Conservation (phyloP, 495 filamentous ascomycete species). For the Penicillium steckii region DNA sequence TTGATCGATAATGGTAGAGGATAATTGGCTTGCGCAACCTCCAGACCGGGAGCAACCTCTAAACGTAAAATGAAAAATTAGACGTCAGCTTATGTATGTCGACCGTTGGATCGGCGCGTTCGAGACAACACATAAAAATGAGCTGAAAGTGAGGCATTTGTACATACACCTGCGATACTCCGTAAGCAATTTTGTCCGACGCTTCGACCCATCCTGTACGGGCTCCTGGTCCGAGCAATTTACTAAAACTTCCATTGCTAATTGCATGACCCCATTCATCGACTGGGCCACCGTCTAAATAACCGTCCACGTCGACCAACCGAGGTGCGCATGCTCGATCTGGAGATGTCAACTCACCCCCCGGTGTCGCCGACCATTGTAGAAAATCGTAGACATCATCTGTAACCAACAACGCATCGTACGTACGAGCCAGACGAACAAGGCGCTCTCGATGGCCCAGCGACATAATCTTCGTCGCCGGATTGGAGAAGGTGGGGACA, state of each 20-base stretch:
- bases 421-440: constrained; percentile 64
- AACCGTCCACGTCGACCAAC: constrained; percentile 73
- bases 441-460: constrained; percentile 58
- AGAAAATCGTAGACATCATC: constrained; percentile 94
- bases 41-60: constrained; percentile 71
- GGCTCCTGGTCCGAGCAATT: constrained; percentile 75
- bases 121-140: neutral
- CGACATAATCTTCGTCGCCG: constrained; percentile 71
- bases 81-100: constrained; percentile 4
- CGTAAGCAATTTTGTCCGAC: constrained; percentile 62
- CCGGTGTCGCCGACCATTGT: constrained; percentile 58
- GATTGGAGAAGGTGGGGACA: constrained; percentile 81
- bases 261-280: constrained; percentile 70
- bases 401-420: constrained; percentile 74
- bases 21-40: constrained; percentile 72
- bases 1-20: constrained; percentile 62
- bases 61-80: neutral
- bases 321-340: constrained; percentile 59
- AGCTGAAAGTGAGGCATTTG: neutral
- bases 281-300: constrained; percentile 52
- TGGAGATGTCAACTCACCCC: constrained; percentile 10
- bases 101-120: neutral
- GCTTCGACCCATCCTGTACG: constrained; percentile 83
- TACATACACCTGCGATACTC: constrained; percentile 63
- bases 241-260: constrained; percentile 82